A percentile compares a stretch with the other conserved stretches of the same genome.
Conservation (phyloP, 106 monocot species). For the Acanthochlamys bracteata region DNA sequence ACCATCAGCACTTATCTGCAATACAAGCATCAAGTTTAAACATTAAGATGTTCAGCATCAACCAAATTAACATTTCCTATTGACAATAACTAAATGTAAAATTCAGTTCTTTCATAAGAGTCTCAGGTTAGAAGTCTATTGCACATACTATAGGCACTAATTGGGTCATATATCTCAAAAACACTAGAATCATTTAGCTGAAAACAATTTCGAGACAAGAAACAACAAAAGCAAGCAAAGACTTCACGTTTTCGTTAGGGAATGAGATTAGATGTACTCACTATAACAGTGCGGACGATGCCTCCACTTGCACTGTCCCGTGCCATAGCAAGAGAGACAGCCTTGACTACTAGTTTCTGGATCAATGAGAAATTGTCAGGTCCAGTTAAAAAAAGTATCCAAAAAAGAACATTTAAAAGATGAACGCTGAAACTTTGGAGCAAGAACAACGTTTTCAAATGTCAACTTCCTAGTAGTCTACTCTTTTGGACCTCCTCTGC, state of each 20-base stretch:
- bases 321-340: slow-evolving; percentile 86
- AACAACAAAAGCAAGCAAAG: background rate
- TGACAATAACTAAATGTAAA: background rate
- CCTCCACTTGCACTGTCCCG: slow-evolving; percentile 96
- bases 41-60: background rate
- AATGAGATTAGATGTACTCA: slow-evolving; percentile 24
- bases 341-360: slow-evolving; percentile 84
- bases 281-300: slow-evolving; percentile 87
- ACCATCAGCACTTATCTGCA: slow-evolving; percentile 69
- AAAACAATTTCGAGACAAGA: too few species aligned
- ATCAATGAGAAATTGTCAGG: background rate
- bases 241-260: background rate
- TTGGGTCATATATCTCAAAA: too few species aligned
- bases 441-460: too few species aligned
- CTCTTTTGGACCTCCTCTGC: too few species aligned
- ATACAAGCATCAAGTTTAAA: background rate
- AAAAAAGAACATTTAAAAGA: background rate
- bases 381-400: background rate
- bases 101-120: background rate
- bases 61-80: background rate
- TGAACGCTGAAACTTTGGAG: background rate
- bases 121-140: background rate
- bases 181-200: too few species aligned
- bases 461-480: too few species aligned
- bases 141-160: too few species aligned